Evolutionary conservation across 2,329 filamentous ascomycete species (phyloP).

Genomic region (Phoma sp.): DNA sequence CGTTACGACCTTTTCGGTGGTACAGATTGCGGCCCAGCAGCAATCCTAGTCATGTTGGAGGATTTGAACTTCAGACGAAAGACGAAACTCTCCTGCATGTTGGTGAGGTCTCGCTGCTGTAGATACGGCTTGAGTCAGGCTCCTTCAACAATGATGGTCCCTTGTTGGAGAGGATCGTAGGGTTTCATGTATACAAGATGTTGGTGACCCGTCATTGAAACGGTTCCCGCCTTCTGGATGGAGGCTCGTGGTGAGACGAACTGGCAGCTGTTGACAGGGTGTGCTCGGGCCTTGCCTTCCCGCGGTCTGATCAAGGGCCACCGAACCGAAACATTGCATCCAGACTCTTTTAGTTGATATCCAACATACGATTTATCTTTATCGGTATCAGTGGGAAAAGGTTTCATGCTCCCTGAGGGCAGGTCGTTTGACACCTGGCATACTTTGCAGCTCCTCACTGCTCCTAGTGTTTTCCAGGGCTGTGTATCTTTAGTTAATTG

Average conservation of each 20-base stretch:
- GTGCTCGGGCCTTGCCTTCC: conserved; percentile 27
- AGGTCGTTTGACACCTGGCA: neutral
- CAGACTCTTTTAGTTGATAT: neutral
- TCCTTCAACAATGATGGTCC: conserved; percentile 12
- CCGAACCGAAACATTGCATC: conserved; percentile 8
- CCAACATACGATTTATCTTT: neutral
- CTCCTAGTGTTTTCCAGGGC: neutral
- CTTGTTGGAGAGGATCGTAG: conserved; percentile 14
- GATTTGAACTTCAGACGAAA: conserved; percentile 8
- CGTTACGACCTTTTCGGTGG: conserved; percentile 3
- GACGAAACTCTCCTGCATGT: conserved; percentile 19
- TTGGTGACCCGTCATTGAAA: conserved; percentile 19
- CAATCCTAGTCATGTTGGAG: conserved; percentile 5
- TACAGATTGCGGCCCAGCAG: conserved; percentile 10
- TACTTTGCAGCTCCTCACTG: neutral
- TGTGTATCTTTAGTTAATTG: neutral
- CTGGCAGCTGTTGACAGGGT: conserved; percentile 25
- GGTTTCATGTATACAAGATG: conserved; percentile 19
- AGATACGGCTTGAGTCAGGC: conserved; percentile 14
- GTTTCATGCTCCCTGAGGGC: too few relatives aligned
- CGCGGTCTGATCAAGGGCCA: conserved; percentile 11
- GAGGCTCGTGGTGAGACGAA: conserved; percentile 19
- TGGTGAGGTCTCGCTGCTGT: conserved; percentile 25
- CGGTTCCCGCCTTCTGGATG: conserved; percentile 26
- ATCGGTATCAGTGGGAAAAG: neutral